Percentiles rank a stretch among this genome's conserved stretches.
These are phyloP conservation scores for Gelatoporia subvermispora DNA, from an alignment of 768 basidiomycete genomes.

Conservation along the genomic window DNA sequence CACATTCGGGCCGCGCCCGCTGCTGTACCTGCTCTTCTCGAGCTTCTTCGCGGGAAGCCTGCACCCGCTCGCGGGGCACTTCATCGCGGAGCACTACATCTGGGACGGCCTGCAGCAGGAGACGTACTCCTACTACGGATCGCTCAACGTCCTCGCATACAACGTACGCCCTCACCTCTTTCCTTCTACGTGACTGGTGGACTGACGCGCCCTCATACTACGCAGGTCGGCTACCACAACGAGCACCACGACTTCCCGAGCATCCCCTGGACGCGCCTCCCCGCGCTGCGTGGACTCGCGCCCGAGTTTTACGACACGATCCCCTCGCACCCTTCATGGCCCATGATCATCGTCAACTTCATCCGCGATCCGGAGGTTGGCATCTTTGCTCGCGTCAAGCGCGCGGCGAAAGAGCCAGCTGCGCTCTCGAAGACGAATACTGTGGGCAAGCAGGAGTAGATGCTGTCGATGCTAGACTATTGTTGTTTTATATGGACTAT, in stretches of 20 bases:
- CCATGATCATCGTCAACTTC: constrained; percentile 91
- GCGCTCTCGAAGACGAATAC: too few relatives aligned
- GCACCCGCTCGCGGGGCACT: constrained; percentile 95
- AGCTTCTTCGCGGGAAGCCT: constrained; percentile 96
- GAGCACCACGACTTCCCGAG: constrained; percentile 99
- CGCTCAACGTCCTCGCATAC: constrained; percentile 85
- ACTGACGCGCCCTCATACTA: constrained; percentile 3
- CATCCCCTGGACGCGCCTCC: constrained; percentile 90
- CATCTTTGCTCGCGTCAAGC: constrained; percentile 83
- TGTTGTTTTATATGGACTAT: too few relatives aligned
- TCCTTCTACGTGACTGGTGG: not conserved
- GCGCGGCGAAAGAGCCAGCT: constrained; percentile 42
- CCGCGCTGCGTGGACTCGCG: constrained; percentile 75
- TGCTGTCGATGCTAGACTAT: too few relatives aligned
- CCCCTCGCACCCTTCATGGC: constrained; percentile 88
- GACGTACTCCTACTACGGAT: constrained; percentile 96
- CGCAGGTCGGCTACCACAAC: constrained; percentile 94
- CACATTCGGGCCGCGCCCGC: constrained; percentile 39
- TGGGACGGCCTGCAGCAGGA: constrained; percentile 92
- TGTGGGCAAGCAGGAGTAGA: too few relatives aligned
- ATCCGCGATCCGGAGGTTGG: constrained; percentile 88
- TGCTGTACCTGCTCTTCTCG: constrained; percentile 81
- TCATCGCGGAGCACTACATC: constrained; percentile 95
- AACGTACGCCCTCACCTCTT: constrained; percentile 54
- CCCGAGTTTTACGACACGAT: constrained; percentile 89